Conservation (phyloP, 2,329 filamentous ascomycete genomes). For the Ophiocordyceps robertsii region DNA sequence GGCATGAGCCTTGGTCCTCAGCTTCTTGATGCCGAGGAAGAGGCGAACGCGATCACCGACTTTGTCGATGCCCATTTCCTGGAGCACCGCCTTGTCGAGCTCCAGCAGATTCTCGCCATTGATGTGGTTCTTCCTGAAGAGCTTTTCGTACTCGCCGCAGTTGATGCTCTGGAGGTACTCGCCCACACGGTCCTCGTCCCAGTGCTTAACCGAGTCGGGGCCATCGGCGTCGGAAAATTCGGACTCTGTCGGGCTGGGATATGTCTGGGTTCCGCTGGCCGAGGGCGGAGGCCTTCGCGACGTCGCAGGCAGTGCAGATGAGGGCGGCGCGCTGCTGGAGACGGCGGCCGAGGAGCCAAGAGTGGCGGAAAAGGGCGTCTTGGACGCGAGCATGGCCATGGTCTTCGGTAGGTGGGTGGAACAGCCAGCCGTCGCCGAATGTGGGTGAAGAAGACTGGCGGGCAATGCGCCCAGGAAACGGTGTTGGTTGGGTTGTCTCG, state of each 20-base stretch:
- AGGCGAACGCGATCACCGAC: constrained; percentile 91
- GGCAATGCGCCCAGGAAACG: background rate
- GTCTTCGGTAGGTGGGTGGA: background rate
- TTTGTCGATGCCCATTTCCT: constrained; percentile 97
- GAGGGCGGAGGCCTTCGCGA: constrained; percentile 28
- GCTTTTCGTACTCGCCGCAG: constrained; percentile 82
- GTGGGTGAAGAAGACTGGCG: background rate
- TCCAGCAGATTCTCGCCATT: constrained; percentile 94
- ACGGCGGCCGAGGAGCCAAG: constrained; percentile 33
- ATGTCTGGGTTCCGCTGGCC: constrained; percentile 39
- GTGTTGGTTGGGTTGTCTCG: background rate
- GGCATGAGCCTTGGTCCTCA: constrained; percentile 62
- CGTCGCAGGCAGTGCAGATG: constrained; percentile 32
- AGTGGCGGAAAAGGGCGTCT: constrained; percentile 51
- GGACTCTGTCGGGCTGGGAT: constrained; percentile 77
- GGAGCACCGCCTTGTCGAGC: constrained; percentile 90
- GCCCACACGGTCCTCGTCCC: constrained; percentile 84
- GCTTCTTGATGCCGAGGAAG: constrained; percentile 71
- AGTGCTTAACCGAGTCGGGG: constrained; percentile 64
- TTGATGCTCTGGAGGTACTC: constrained; percentile 87
- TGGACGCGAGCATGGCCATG: constrained; percentile 68
- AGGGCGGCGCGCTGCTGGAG: constrained; percentile 28
- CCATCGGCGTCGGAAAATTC: constrained; percentile 79
- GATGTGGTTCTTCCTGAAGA: constrained; percentile 89
- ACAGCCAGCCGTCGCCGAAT: background rate